Evolutionary conservation across 2,329 filamentous ascomycete species (phyloP).

Genomic region (Pseudonectria foliicola): DNA sequence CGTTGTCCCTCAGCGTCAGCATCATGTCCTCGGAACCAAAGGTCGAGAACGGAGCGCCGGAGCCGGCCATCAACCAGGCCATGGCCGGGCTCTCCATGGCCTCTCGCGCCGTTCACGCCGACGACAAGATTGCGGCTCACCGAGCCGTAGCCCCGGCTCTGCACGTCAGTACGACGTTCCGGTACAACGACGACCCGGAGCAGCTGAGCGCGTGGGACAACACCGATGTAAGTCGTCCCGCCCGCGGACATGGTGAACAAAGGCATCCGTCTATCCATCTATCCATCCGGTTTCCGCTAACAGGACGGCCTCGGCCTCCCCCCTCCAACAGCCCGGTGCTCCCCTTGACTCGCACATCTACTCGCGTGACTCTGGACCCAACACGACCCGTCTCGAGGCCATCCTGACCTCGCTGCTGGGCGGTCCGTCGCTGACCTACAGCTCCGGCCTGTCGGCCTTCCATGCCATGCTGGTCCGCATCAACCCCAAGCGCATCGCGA

Average conservation of each 20-base stretch:
- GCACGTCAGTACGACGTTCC: conserved; percentile 87
- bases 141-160: conserved; percentile 81
- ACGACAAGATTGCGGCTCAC: conserved; percentile 66
- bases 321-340: conserved; percentile 35
- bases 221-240: conserved; percentile 45
- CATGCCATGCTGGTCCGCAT: conserved; percentile 79
- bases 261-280: no score
- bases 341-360: conserved; percentile 66
- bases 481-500: conserved; percentile 75
- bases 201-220: conserved; percentile 49
- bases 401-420: conserved; percentile 68
- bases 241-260: no score
- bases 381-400: conserved; percentile 76
- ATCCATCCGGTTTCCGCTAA: conserved; percentile 5
- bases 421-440: conserved; percentile 67
- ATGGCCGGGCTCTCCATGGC: conserved; percentile 41
- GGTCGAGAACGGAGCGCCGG: no score
- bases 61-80: conserved; percentile 5
- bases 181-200: conserved; percentile 67
- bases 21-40: no score
- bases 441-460: conserved; percentile 80
- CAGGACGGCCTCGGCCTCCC: conserved; percentile 10
- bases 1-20: no score
- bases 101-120: conserved; percentile 73
- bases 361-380: conserved; percentile 73